Evolutionary conservation across 2,329 filamentous ascomycete genomes (phyloP).

Genomic region (Monilinia laxa): DNA sequence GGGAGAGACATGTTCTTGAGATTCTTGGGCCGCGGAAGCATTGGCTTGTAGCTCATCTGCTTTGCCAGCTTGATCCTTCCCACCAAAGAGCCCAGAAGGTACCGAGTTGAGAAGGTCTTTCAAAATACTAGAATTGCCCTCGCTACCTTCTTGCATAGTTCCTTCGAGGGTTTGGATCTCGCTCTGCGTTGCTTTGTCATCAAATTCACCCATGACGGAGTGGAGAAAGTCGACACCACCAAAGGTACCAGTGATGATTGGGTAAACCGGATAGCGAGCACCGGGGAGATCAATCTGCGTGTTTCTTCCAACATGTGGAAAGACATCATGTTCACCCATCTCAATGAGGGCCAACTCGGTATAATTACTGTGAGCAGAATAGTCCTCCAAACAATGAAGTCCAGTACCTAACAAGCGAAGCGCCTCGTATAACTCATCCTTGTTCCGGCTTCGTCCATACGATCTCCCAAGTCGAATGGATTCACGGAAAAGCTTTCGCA

Average conservation of each 20-base stretch:
- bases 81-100: constrained; percentile 76
- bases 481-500: constrained; percentile 69
- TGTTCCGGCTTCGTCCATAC: constrained; percentile 64
- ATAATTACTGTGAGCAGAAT: constrained; percentile 92
- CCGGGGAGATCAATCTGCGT: constrained; percentile 71
- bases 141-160: constrained; percentile 65
- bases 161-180: constrained; percentile 87
- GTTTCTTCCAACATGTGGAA: constrained; percentile 79
- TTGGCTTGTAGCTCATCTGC: constrained; percentile 78
- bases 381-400: constrained; percentile 89
- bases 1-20: constrained; percentile 71
- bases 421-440: constrained; percentile 82
- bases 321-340: constrained; percentile 75
- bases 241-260: constrained; percentile 87
- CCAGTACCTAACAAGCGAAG: constrained; percentile 84
- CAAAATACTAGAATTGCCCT: constrained; percentile 69
- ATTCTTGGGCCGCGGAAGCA: constrained; percentile 71
- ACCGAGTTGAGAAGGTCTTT: constrained; percentile 80
- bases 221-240: constrained; percentile 93
- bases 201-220: constrained; percentile 76
- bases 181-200: constrained; percentile 86
- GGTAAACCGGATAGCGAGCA: constrained; percentile 67
- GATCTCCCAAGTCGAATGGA: constrained; percentile 78
- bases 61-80: constrained; percentile 70
- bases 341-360: constrained; percentile 84